Evolutionary conservation across 2,329 filamentous ascomycete genomes (phyloP).

Genomic region (Pseudogymnoascus sp.): DNA sequence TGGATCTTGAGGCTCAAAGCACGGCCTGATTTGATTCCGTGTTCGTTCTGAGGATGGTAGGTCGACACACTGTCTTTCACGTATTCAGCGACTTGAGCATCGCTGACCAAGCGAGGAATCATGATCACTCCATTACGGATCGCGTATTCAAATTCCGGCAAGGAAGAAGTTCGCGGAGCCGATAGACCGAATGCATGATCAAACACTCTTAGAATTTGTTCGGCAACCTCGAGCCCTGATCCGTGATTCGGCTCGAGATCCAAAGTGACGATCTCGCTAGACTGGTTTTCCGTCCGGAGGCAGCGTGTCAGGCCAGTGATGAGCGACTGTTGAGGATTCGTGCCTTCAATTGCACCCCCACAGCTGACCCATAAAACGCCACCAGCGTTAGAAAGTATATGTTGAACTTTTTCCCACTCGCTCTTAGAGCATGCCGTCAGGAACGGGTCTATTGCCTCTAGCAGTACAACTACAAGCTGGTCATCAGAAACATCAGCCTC

Average conservation of each 20-base stretch:
- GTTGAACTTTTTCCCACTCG: background rate
- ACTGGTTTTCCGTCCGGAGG: slow-evolving; percentile 3
- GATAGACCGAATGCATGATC: too few relatives aligned
- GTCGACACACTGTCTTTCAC: background rate
- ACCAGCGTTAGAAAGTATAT: background rate
- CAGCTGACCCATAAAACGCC: background rate
- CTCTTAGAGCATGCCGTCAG: background rate
- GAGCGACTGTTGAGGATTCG: background rate
- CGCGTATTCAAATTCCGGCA: slow-evolving; percentile 23
- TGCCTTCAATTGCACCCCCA: background rate
- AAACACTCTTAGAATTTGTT: slow-evolving; percentile 5
- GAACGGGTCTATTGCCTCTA: background rate
- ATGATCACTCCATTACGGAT: slow-evolving; percentile 24
- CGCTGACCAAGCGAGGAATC: slow-evolving; percentile 17
- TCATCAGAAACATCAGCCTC: background rate
- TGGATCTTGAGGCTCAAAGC: background rate
- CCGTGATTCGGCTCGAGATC: slow-evolving; percentile 20
- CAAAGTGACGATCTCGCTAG: slow-evolving; percentile 21
- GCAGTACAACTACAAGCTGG: background rate
- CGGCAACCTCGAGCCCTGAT: slow-evolving; percentile 29
- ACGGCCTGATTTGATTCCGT: background rate
- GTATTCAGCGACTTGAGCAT: too few relatives aligned
- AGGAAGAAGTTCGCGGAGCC: slow-evolving; percentile 15
- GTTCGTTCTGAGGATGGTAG: background rate
- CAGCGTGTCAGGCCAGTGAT: slow-evolving; percentile 16